Base-by-base conservation (phyloP, 371 early-diverging fungal species). In the Mortierella sp. region DNA sequence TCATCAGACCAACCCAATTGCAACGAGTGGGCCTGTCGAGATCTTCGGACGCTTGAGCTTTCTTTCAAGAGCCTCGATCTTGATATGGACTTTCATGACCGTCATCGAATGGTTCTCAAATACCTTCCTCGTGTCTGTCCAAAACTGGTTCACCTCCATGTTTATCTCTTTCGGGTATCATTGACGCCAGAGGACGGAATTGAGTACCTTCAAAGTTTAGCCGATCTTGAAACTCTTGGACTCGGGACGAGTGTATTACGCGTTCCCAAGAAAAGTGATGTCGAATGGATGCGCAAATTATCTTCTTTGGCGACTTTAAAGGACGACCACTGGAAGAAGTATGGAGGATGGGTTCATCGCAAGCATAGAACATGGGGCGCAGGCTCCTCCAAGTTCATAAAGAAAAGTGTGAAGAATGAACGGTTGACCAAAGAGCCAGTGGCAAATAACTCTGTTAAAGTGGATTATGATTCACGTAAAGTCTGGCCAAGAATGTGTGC, bases 91-190 rank as follows among this genome's bases (percentile, higher is more conserved):
- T 37, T 37, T 9, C 37, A 37, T 5, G 9, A 3, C 37, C 37
- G 37, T 37, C 51, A 50, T 29, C 62, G n/a, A 19, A 61, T 18
- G 18, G 62, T 61, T 7, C 62, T 61, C 15, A 18, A 47, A 30
- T 50, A 48, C 29, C 47, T 61, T 48, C 29, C 51, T 7, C 18
- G n/a, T n/a, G 62, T 50, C 28, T 61, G 48, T 28, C 60, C 62
- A 7, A 16, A 6, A 19, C 28, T 61, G 7, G 51, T 28, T 11
- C 51, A 48, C 29, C 51, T 50, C n/a, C 26, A 61, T 16, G 0
- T 61, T 12, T 15, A 50, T 29, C 29, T 61, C 18, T 50, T 50
- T 44, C 23, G 28, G 29, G 30, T 61, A 7, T 48, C 47, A 11
- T 50, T 61, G 12, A 7, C 9, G 4, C 30, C 14, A 48, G 51